Base-by-base conservation (phyloP, 306 rosid species). In the Glycine tomentella region DNA sequence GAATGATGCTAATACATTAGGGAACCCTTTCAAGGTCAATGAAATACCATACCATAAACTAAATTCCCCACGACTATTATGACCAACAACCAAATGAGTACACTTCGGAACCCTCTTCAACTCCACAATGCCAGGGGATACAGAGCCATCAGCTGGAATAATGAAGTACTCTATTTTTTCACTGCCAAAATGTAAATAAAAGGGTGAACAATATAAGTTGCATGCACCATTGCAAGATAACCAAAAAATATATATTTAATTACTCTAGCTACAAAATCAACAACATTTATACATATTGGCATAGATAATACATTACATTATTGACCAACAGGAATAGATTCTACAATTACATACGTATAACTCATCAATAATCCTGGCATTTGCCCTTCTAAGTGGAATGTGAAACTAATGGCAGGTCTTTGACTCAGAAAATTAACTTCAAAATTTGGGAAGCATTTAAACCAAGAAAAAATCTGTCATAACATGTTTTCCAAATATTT, bases 101-200 rank as follows among this genome's bases (percentile, higher is more conserved):
- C 87, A 91, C 63, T 86, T 83, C 50, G 97, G 97, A 81, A 92
- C 82, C 86, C 72, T 84, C 88, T 92, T 92, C 86, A 92, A 86
- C 66, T 90, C 97, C 88, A 91, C 90, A 83, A 94, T 84, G 83
- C 89, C 93, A 76, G 97, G 94, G 69, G 92, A 92, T 20, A 80
- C 58, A 52, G 75, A 83, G 76, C 88, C 88, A 69, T 77, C 76
- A 66, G 87, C 79, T 13, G 97, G 97, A 79, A 91, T 38, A 72
- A 74, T 86, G 69, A 75, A 84, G 56, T 76, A 33, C 13, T 88
- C 92, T 53, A 77, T 59, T 77, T 84, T 89, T 84, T 86, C 90
- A 67, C 98, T 94, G 93, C 86, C 83, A 87, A 77, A 86, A 86
- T 71, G 76, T 73, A 48, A 83, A 76, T 80, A 75, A 31, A 81